Conservation (phyloP, 2,329 filamentous ascomycete genomes). For the Sporothrix curviconia region DNA sequence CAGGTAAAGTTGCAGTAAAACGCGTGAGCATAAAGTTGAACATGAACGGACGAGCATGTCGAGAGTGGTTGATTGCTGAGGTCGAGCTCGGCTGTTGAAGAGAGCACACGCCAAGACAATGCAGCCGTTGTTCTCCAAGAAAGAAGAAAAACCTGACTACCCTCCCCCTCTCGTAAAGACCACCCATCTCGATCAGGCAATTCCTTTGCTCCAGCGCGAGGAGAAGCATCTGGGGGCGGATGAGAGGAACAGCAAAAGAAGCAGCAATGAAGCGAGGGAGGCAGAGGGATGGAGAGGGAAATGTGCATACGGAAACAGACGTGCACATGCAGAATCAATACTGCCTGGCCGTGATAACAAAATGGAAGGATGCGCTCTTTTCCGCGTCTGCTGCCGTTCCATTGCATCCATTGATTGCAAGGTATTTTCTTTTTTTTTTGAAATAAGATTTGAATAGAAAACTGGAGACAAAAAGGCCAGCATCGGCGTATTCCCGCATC, state of each 20-base stretch:
- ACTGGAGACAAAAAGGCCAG: not conserved
- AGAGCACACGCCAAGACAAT: not conserved
- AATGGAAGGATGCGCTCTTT: not conserved
- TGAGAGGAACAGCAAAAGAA: not conserved
- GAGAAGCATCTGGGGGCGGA: slow-evolving; percentile 20
- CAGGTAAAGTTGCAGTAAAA: too few species aligned
- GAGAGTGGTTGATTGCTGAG: too few species aligned
- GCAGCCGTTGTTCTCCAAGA: not conserved
- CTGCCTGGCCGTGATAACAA: not conserved
- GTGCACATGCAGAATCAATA: not conserved
- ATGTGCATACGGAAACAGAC: not conserved
- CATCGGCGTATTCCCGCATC: not conserved
- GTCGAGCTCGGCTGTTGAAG: not conserved
- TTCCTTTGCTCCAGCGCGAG: slow-evolving; percentile 2
- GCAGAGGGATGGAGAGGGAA: not conserved
- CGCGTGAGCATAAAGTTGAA: too few species aligned
- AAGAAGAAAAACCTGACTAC: not conserved
- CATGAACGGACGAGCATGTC: too few species aligned
- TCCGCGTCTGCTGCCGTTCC: not conserved
- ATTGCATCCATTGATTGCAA: not conserved
- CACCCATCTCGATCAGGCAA: slow-evolving; percentile 5
- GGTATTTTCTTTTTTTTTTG: too few species aligned
- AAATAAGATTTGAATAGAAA: not conserved
- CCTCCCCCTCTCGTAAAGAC: not conserved
- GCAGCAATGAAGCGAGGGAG: not conserved